Base-by-base conservation (phyloP, 306 rosid genomes). In the Astragalus membranaceus region DNA sequence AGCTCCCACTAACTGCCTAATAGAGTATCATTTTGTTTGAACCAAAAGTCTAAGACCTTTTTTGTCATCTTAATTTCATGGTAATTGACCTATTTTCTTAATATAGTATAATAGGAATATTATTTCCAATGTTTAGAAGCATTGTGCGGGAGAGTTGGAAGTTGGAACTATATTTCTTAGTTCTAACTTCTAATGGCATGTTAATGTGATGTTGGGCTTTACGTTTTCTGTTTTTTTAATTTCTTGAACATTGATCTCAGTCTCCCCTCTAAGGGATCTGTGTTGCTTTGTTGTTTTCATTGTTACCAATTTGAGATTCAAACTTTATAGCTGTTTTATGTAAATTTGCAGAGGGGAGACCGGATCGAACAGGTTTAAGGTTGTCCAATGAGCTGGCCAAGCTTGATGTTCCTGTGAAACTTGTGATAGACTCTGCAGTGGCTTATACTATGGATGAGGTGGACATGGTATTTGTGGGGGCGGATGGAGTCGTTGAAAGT, bases 391-490 rank as follows among this genome's bases (percentile, higher is more conserved):
- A 94, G 81, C 77, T 94, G 79, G 83, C 88, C 67, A 94, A 94
- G 85, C 97, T 94, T 64, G 92, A 87, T 79, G 85, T 94, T 66
- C 92, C 96, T 15, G 97, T 85, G 67, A 94, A 87, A 82, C 90
- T 94, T 66, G 92, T 94, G 48, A 94, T 94, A 75, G 98, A 94
- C 74, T 90, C 98, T 54, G 97, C 97, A 13, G 97, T 80, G 69
- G 97, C 97, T 0, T 94, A 90, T 82, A 69, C 88, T n/a, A 90
- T 94, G 97, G 98, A 90, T 67, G 98, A 90, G 85, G 97, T 90
- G 54, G 96, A 94, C 86, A 94, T 94, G 98, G 89, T 94, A 12
- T 80, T 94, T 20, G 94, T 90, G 10, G 98, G 98, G 78, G 98
- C 98, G 0, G 98, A 90, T 63, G 98, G 90, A 69, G 98, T 90